phyloP scores from a whole-genome alignment of 1,284 basidiomycete genomes.

The Sanghuangporus sanghuang region DNA sequence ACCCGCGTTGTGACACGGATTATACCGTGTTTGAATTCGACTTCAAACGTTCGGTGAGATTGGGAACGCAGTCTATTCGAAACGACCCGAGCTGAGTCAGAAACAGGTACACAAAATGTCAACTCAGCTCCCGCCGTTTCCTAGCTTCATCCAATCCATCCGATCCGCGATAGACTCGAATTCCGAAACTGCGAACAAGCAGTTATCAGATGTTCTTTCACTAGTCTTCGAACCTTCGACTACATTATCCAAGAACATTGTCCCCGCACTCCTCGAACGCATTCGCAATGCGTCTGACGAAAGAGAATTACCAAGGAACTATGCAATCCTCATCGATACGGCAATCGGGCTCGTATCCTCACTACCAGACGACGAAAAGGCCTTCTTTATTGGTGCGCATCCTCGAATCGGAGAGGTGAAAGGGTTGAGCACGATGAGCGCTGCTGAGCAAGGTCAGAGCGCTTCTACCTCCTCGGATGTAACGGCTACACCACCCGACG shows the following conservation, averaged over 20 bases:
- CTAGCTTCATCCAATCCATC: slow-evolving; percentile 25
- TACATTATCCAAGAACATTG: slow-evolving; percentile 48
- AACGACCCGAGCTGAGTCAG: neutral
- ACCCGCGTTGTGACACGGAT: no score
- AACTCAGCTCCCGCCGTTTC: slow-evolving; percentile 28
- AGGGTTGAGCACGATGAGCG: slow-evolving; percentile 68
- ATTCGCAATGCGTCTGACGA: slow-evolving; percentile 15
- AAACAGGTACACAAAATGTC: neutral
- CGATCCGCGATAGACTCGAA: neutral
- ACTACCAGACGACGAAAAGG: slow-evolving; percentile 58
- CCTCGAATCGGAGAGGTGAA: slow-evolving; percentile 83
- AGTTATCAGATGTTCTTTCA: slow-evolving; percentile 28
- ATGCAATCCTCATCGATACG: slow-evolving; percentile 56
- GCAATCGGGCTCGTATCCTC: slow-evolving; percentile 45
- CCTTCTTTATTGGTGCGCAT: slow-evolving; percentile 75
- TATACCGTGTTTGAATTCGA: no score
- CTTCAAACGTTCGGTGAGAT: neutral
- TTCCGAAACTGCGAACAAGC: neutral
- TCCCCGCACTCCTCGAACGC: slow-evolving; percentile 44
- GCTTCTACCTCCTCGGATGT: slow-evolving; percentile 18
- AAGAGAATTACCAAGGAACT: slow-evolving; percentile 27
- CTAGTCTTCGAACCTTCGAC: slow-evolving; percentile 70
- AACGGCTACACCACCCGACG: slow-evolving; percentile 53
- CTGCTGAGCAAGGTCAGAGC: slow-evolving; percentile 63
- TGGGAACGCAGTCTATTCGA: neutral